Conservation (phyloP, 2,329 filamentous ascomycete genomes). For the Botrytis porri region DNA sequence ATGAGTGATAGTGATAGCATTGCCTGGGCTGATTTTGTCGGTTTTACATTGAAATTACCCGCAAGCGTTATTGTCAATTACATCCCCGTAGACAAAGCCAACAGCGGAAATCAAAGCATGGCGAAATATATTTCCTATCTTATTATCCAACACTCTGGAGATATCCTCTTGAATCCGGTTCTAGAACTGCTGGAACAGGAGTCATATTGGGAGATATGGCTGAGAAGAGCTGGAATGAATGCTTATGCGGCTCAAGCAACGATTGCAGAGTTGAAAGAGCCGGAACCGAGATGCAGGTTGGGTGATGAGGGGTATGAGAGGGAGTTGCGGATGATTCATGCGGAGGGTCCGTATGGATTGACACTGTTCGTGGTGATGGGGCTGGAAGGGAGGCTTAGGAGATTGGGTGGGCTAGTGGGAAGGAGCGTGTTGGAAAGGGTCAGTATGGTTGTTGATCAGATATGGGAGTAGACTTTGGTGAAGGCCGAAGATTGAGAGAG, state of each 20-base stretch:
- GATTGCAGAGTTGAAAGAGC: slow-evolving; percentile 47
- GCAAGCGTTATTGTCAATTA: slow-evolving; percentile 45
- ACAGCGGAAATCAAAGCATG: slow-evolving; percentile 44
- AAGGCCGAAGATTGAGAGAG: background rate
- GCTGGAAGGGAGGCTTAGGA: slow-evolving; percentile 45
- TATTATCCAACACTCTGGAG: slow-evolving; percentile 43
- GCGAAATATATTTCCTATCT: slow-evolving; percentile 53
- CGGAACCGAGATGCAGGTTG: slow-evolving; percentile 27
- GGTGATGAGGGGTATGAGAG: slow-evolving; percentile 22
- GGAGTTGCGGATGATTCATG: background rate
- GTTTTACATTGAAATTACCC: slow-evolving; percentile 39
- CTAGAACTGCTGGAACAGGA: slow-evolving; percentile 51
- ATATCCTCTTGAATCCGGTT: background rate
- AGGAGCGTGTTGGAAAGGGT: slow-evolving; percentile 51
- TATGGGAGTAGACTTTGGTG: slow-evolving; percentile 26
- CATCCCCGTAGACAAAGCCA: slow-evolving; percentile 35
- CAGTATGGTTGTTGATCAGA: slow-evolving; percentile 49
- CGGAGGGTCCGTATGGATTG: slow-evolving; percentile 43
- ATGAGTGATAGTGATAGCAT: slow-evolving; percentile 32
- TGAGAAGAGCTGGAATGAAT: slow-evolving; percentile 66
- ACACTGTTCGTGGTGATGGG: slow-evolving; percentile 57
- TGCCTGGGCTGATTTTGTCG: slow-evolving; percentile 35
- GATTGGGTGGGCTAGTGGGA: slow-evolving; percentile 53
- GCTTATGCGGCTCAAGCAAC: slow-evolving; percentile 68
- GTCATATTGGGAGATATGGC: slow-evolving; percentile 64